Conservation (phyloP, 2,329 filamentous ascomycete species). For the Epichloe amarillans region DNA sequence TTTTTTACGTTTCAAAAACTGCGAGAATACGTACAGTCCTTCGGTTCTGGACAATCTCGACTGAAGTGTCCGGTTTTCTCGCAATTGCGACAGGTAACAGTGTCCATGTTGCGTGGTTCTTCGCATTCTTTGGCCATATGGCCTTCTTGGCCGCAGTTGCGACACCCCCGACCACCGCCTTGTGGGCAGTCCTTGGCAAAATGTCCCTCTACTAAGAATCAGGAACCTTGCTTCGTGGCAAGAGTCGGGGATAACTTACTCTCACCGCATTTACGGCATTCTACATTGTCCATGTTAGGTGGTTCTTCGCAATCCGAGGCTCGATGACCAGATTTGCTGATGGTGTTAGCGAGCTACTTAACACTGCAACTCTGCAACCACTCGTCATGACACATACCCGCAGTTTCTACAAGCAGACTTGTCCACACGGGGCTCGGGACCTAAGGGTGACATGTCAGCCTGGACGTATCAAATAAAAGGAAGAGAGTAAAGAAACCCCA, state of each 20-base stretch:
- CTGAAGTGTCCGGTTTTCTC: slow-evolving; percentile 46
- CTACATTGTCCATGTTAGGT: slow-evolving; percentile 46
- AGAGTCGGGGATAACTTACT: slow-evolving; percentile 27
- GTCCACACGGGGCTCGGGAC: slow-evolving; percentile 46
- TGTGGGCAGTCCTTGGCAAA: slow-evolving; percentile 51
- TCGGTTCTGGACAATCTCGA: slow-evolving; percentile 48
- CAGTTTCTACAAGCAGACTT: slow-evolving; percentile 58
- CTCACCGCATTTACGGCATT: slow-evolving; percentile 52
- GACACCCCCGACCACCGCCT: slow-evolving; percentile 39
- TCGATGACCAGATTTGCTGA: slow-evolving; percentile 36
- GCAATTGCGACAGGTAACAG: slow-evolving; percentile 48
- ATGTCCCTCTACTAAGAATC: slow-evolving; percentile 36
- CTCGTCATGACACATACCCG: slow-evolving; percentile 25
- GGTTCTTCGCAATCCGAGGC: slow-evolving; percentile 41
- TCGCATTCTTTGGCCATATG: slow-evolving; percentile 41
- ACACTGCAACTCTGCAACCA: neutral
- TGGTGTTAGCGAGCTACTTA: slow-evolving; percentile 1
- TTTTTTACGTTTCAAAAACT: neutral
- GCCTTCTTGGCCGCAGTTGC: slow-evolving; percentile 52
- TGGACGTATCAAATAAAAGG: neutral
- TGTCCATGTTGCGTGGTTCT: slow-evolving; percentile 27
- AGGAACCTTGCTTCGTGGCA: neutral
- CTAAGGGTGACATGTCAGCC: slow-evolving; percentile 19
- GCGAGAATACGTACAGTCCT: slow-evolving; percentile 20
- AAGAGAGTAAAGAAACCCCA: slow-evolving; percentile 20